Evolutionary conservation across 2,329 filamentous ascomycete species (phyloP).

Genomic region (Pseudopyricularia cyperi): DNA sequence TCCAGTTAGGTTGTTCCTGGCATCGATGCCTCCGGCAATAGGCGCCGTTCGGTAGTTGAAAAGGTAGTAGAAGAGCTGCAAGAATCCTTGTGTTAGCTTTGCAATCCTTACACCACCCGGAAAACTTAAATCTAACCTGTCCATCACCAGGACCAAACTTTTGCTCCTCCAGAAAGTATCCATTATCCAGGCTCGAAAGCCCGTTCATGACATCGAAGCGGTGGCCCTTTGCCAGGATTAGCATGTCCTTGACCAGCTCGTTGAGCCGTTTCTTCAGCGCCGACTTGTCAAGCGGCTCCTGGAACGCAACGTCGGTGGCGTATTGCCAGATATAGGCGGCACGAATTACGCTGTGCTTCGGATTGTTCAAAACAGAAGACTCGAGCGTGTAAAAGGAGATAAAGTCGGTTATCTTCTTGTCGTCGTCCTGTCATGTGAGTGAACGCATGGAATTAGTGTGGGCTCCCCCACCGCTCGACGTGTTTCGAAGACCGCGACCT

Average conservation of each 20-base stretch:
- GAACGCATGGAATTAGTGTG: neutral
- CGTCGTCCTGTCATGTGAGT: constrained; percentile 29
- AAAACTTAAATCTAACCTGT: constrained; percentile 91
- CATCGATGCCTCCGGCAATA: constrained; percentile 76
- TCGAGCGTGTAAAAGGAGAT: constrained; percentile 95
- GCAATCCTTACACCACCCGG: constrained; percentile 82
- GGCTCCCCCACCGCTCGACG: neutral
- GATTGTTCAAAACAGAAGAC: constrained; percentile 76
- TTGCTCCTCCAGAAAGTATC: constrained; percentile 81
- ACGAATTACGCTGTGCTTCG: constrained; percentile 65
- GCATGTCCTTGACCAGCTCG: constrained; percentile 65
- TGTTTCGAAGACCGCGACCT: constrained; percentile 10
- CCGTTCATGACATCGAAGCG: constrained; percentile 97
- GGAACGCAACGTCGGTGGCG: constrained; percentile 67
- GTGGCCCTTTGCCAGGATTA: constrained; percentile 72
- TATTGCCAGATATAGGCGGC: constrained; percentile 98
- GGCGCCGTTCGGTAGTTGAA: constrained; percentile 90
- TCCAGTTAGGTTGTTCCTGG: constrained; percentile 64
- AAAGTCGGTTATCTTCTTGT: constrained; percentile 84
- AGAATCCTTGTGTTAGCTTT: constrained; percentile 61
- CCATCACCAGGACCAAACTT: constrained; percentile 94
- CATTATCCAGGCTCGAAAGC: constrained; percentile 85
- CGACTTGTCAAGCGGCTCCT: constrained; percentile 33
- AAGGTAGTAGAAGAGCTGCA: constrained; percentile 74
- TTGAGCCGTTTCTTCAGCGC: constrained; percentile 72